phyloP scores from a whole-genome alignment of 306 rosid species.

The Rosa chinensis region DNA sequence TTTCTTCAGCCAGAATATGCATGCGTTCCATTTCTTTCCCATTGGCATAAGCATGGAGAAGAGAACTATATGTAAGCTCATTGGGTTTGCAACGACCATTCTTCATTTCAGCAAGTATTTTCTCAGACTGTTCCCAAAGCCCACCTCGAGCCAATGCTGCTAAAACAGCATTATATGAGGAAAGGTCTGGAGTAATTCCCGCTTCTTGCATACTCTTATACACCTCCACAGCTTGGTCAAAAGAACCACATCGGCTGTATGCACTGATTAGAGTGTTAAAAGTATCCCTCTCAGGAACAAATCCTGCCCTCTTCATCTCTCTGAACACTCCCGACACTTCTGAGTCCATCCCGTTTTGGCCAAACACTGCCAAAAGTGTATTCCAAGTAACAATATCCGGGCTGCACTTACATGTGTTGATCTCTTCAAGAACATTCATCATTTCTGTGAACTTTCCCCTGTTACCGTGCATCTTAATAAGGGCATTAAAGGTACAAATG shows the following conservation, averaged over 20 bases:
- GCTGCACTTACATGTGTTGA: slow-evolving; percentile 50
- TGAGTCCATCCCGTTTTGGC: slow-evolving; percentile 80
- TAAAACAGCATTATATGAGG: slow-evolving; percentile 82
- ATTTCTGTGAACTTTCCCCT: slow-evolving; percentile 78
- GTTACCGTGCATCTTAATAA: slow-evolving; percentile 92
- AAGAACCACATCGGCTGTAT: slow-evolving; percentile 83
- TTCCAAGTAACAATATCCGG: slow-evolving; percentile 98
- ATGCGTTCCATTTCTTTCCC: slow-evolving; percentile 68
- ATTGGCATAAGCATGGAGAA: slow-evolving; percentile 93
- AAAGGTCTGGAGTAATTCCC: slow-evolving; percentile 84
- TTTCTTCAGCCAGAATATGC: slow-evolving; percentile 69
- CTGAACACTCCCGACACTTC: slow-evolving; percentile 80
- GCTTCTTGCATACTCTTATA: slow-evolving; percentile 86
- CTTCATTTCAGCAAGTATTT: slow-evolving; percentile 78
- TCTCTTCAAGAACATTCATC: slow-evolving; percentile 87
- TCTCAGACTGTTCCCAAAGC: slow-evolving; percentile 89
- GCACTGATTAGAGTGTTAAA: slow-evolving; percentile 85
- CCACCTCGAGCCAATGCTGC: slow-evolving; percentile 95
- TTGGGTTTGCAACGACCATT: slow-evolving; percentile 74
- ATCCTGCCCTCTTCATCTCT: slow-evolving; percentile 96
- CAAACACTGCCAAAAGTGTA: slow-evolving; percentile 88
- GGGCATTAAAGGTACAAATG: slow-evolving; percentile 82
- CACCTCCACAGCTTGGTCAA: slow-evolving; percentile 77
- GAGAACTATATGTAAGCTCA: slow-evolving; percentile 76
- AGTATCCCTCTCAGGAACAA: slow-evolving; percentile 89